Percentiles rank a stretch among this genome's conserved stretches.
Conservation (phyloP, 2,329 filamentous ascomycete genomes). For the Hymenoscyphus infarciens region DNA sequence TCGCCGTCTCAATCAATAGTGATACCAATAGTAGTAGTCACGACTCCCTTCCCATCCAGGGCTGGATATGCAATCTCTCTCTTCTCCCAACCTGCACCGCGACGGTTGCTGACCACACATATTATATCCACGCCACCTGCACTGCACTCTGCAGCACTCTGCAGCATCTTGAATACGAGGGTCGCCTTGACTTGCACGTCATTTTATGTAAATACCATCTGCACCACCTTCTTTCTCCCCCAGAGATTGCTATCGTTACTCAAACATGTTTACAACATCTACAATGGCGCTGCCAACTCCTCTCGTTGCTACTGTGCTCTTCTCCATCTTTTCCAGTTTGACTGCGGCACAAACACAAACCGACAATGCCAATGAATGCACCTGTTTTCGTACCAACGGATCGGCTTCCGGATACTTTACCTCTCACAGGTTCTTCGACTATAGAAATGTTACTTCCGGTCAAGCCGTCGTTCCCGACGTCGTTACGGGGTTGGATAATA, state of each 20-base stretch:
- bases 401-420: slow-evolving; percentile 30
- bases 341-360: slow-evolving; percentile 28
- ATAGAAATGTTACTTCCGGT: slow-evolving; percentile 21
- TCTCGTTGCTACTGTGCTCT: slow-evolving; percentile 16
- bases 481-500: slow-evolving; percentile 16
- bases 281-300: slow-evolving; percentile 21
- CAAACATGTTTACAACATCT: slow-evolving; percentile 8
- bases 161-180: slow-evolving; percentile 5
- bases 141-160: not conserved
- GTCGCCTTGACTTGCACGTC: not conserved
- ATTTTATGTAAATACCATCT: not conserved
- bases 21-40: too few relatives aligned
- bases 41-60: not conserved
- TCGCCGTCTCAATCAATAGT: too few relatives aligned
- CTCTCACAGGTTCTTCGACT: slow-evolving; percentile 33
- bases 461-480: slow-evolving; percentile 18
- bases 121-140: slow-evolving; percentile 1
- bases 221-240: not conserved
- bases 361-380: slow-evolving; percentile 29
- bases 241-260: not conserved
- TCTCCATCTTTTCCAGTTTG: slow-evolving; percentile 19
- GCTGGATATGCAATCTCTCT: not conserved
- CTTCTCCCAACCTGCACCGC: not conserved
- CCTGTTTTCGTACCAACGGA: slow-evolving; percentile 31
- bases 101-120: not conserved